Percentiles rank a stretch among this genome's conserved stretches.
phyloP scores from a whole-genome alignment of 148 eudicot genomes.

The Gaultheria prostrata region DNA sequence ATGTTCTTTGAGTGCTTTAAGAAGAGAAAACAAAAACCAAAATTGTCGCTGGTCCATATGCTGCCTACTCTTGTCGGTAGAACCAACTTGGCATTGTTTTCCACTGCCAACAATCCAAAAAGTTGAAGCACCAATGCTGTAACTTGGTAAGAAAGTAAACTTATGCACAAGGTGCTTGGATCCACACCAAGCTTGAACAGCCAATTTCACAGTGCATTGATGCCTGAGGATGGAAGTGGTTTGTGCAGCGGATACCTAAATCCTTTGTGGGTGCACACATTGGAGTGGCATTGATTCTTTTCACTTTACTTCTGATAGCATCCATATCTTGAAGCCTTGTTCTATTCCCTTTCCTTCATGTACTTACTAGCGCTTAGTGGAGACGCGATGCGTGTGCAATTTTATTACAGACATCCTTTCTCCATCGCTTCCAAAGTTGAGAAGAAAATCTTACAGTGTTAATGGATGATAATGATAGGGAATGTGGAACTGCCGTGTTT shows the following conservation, averaged over 20 bases:
- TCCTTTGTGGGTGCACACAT: not conserved
- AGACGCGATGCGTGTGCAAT: too few relatives aligned
- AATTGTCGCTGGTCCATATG: not conserved
- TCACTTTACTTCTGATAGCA: not conserved
- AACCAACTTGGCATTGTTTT: not conserved
- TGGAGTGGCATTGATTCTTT: not conserved
- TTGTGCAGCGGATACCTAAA: not conserved
- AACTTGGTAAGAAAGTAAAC: not conserved
- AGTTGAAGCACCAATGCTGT: not conserved
- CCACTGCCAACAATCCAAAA: not conserved
- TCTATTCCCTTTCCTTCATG: not conserved
- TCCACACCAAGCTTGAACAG: not conserved
- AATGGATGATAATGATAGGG: too few relatives aligned
- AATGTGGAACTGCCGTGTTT: too few relatives aligned
- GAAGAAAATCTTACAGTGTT: too few relatives aligned
- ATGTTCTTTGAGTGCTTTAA: not conserved
- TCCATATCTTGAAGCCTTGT: not conserved
- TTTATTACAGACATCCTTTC: too few relatives aligned
- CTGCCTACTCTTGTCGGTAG: not conserved
- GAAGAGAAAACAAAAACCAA: not conserved
- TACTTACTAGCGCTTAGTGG: not conserved
- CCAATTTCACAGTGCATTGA: not conserved
- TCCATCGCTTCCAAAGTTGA: too few relatives aligned
- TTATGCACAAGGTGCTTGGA: not conserved
- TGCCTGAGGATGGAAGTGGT: not conserved